Percentiles rank a stretch among this genome's conserved stretches.
These are phyloP conservation scores for Claviceps cyperi DNA, from an alignment of 2,329 filamentous ascomycete species.

Conservation along the genomic window DNA sequence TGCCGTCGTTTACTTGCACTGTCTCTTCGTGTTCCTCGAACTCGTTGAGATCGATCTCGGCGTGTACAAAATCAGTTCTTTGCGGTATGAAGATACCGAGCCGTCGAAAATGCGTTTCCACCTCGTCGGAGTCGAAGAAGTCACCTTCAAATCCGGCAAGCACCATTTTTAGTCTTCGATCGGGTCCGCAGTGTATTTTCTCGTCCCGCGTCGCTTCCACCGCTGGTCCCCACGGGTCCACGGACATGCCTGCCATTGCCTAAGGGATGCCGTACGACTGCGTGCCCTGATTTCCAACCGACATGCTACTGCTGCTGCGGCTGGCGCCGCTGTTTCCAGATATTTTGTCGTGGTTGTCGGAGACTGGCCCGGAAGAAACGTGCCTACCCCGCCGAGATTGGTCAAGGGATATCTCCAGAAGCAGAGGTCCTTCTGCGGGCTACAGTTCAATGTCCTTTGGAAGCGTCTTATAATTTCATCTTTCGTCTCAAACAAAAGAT, in stretches of 20 bases:
- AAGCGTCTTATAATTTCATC: constrained; percentile 32
- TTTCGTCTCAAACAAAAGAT: constrained; percentile 43
- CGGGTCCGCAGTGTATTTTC: constrained; percentile 20
- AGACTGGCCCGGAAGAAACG: constrained; percentile 34
- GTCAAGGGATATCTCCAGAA: constrained; percentile 47
- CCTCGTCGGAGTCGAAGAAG: constrained; percentile 65
- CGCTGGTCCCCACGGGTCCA: constrained; percentile 32
- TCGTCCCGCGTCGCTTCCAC: constrained; percentile 27
- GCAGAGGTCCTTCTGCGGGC: constrained; percentile 32
- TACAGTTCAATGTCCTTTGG: constrained; percentile 17
- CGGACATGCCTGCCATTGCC: constrained; percentile 18
- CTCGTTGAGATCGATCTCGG: constrained; percentile 34
- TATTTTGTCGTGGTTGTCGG: background rate
- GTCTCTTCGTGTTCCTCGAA: constrained; percentile 15
- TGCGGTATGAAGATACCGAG: constrained; percentile 49
- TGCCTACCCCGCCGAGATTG: constrained; percentile 53
- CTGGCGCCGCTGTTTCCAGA: background rate
- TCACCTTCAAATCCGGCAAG: constrained; percentile 54
- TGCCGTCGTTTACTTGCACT: background rate
- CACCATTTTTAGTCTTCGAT: constrained; percentile 33
- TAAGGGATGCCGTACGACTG: constrained; percentile 11
- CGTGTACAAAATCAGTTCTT: constrained; percentile 43
- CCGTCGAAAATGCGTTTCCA: constrained; percentile 56
- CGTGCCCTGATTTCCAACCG: constrained; percentile 25
- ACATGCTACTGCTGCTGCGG: constrained; percentile 1